Percentiles rank a stretch among this genome's conserved stretches.
Conservation (phyloP, 352 stramenopile genomes). For the Phytophthora cactorum region DNA sequence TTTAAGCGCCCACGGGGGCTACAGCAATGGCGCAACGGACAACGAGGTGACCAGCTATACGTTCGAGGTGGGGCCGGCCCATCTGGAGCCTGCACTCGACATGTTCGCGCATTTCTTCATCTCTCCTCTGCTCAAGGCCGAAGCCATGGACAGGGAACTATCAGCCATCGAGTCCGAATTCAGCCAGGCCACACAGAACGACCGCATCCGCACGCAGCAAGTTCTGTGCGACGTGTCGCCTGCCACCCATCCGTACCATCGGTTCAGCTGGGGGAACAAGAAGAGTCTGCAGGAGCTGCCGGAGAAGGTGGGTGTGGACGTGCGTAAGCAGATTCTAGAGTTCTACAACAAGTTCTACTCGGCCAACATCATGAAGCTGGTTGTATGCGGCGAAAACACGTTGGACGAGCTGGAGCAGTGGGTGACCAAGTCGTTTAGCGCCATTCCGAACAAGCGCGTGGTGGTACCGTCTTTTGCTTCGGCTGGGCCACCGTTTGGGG, state of each 20-base stretch:
- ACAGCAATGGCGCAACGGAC: constrained; percentile 93
- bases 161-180: constrained; percentile 91
- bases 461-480: constrained; percentile 47
- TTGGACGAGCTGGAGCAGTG: constrained; percentile 75
- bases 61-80: constrained; percentile 87
- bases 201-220: constrained; percentile 77
- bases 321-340: constrained; percentile 59
- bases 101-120: constrained; percentile 97
- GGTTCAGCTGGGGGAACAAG: constrained; percentile 88
- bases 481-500: constrained; percentile 60
- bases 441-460: constrained; percentile 67
- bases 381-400: constrained; percentile 76
- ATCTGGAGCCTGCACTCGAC: constrained; percentile 78
- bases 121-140: constrained; percentile 80
- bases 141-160: constrained; percentile 84
- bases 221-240: constrained; percentile 70
- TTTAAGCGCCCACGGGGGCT: constrained; percentile 88
- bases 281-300: constrained; percentile 70
- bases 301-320: constrained; percentile 47
- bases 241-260: constrained; percentile 72
- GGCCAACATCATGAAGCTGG: constrained; percentile 87
- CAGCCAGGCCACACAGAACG: constrained; percentile 75
- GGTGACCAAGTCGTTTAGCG: constrained; percentile 66
- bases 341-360: constrained; percentile 84
- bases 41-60: constrained; percentile 94